Conservation (phyloP, 345 rosid genomes). For the Raphanus sativus region DNA sequence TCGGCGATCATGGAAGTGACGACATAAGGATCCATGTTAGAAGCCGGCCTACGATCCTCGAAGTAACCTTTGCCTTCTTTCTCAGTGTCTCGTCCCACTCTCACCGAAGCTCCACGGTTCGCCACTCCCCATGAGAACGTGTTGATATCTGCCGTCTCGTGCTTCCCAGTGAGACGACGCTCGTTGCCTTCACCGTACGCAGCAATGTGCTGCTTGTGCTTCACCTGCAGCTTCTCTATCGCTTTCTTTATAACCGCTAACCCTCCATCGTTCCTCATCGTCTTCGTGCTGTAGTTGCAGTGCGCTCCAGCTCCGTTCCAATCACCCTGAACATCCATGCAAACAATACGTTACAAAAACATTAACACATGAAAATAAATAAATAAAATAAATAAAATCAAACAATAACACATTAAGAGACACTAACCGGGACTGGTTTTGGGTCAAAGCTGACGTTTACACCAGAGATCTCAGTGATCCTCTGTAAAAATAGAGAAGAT, state of each 20-base stretch:
- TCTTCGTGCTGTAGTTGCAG: slow-evolving; percentile 84
- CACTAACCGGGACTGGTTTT: slow-evolving; percentile 44
- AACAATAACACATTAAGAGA: not conserved
- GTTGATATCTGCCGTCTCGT: slow-evolving; percentile 83
- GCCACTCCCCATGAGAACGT: slow-evolving; percentile 80
- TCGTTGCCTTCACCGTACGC: slow-evolving; percentile 95
- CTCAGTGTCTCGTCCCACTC: slow-evolving; percentile 75
- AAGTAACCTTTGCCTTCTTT: slow-evolving; percentile 74
- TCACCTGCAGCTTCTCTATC: slow-evolving; percentile 67
- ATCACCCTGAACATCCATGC: slow-evolving; percentile 55
- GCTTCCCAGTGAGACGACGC: slow-evolving; percentile 74
- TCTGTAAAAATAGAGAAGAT: not conserved
- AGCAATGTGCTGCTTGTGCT: slow-evolving; percentile 79
- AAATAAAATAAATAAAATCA: too few relatives aligned
- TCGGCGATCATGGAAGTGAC: slow-evolving; percentile 80
- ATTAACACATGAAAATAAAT: too few relatives aligned
- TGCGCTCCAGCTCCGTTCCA: slow-evolving; percentile 99
- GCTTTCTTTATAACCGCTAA: slow-evolving; percentile 69
- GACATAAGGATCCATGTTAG: slow-evolving; percentile 82
- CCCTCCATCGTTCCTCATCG: slow-evolving; percentile 80
- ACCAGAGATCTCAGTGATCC: slow-evolving; percentile 87
- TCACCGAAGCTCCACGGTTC: slow-evolving; percentile 68
- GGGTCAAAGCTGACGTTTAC: slow-evolving; percentile 82
- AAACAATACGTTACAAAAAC: not conserved
- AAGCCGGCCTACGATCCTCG: slow-evolving; percentile 75